Conservation (phyloP, 306 rosid genomes). For the Prunus armeniaca region DNA sequence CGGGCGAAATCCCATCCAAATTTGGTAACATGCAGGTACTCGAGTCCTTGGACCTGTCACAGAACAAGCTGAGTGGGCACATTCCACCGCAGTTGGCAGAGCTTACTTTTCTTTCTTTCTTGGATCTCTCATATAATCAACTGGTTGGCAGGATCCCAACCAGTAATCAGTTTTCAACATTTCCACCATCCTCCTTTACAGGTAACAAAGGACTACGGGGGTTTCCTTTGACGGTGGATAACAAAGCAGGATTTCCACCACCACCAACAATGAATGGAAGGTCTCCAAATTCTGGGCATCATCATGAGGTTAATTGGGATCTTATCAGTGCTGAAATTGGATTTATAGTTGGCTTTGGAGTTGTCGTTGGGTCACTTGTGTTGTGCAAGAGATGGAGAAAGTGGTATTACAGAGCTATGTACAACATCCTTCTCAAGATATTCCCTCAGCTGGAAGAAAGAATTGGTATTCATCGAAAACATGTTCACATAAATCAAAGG, state of each 20-base stretch:
- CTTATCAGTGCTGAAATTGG: constrained; percentile 10
- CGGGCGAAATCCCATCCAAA: constrained; percentile 30
- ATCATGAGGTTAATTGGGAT: constrained; percentile 1
- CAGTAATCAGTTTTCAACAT: neutral
- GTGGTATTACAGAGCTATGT: no score
- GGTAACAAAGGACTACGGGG: constrained; percentile 37
- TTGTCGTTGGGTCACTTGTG: neutral
- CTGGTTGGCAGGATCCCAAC: no score
- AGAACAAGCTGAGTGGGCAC: neutral
- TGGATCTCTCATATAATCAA: no score
- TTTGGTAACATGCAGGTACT: constrained; percentile 16
- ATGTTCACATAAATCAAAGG: neutral
- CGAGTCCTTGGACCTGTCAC: constrained; percentile 15
- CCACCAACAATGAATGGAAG: neutral
- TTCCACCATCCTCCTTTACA: neutral
- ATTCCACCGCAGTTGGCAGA: constrained; percentile 22
- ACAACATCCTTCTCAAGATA: no score
- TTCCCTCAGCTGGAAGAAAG: no score
- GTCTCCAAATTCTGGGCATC: neutral
- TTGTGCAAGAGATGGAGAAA: neutral
- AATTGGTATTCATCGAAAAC: neutral
- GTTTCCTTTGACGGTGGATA: neutral
- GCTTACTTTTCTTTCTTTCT: neutral
- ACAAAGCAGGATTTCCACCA: neutral
- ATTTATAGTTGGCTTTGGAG: constrained; percentile 17